Evolutionary conservation across 495 filamentous ascomycete species (phyloP).

Genomic region (Trichoderma virens): DNA sequence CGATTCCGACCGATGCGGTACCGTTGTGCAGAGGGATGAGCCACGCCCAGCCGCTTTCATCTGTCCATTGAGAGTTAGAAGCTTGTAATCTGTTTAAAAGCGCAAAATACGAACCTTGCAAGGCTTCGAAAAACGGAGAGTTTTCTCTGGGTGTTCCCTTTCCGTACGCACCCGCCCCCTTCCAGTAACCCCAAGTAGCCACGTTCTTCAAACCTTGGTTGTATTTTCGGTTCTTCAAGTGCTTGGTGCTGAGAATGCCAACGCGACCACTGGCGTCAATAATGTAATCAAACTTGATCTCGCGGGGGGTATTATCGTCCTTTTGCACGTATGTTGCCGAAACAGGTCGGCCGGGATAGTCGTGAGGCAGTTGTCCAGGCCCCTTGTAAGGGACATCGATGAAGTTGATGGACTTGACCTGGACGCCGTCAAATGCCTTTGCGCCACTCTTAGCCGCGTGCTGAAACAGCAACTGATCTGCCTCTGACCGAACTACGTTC

Average conservation of each 20-base stretch:
- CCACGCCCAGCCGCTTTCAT: slow-evolving; percentile 39
- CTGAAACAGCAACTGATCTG: slow-evolving; percentile 43
- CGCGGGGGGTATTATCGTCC: slow-evolving; percentile 27
- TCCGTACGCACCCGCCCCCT: slow-evolving; percentile 21
- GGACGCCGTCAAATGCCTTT: slow-evolving; percentile 36
- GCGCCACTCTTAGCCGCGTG: slow-evolving; percentile 42
- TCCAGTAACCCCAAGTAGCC: slow-evolving; percentile 41
- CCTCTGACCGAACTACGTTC: slow-evolving; percentile 48
- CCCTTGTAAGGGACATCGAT: slow-evolving; percentile 11
- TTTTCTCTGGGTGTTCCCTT: slow-evolving; percentile 24
- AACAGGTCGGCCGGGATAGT: slow-evolving; percentile 34
- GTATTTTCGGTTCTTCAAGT: slow-evolving; percentile 35
- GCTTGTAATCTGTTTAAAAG: background rate
- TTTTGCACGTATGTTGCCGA: slow-evolving; percentile 32
- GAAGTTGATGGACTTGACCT: slow-evolving; percentile 35
- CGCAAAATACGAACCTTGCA: slow-evolving; percentile 19
- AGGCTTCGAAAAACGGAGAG: slow-evolving; percentile 35
- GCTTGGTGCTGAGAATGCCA: slow-evolving; percentile 34
- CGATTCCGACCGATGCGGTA: slow-evolving; percentile 34
- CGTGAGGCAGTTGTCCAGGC: background rate
- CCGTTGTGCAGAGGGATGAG: slow-evolving; percentile 38
- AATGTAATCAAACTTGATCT: slow-evolving; percentile 35
- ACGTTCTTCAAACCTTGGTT: slow-evolving; percentile 36
- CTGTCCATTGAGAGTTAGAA: slow-evolving; percentile 14
- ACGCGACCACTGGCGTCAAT: slow-evolving; percentile 38